A percentile compares a stretch with the other conserved stretches of the same genome.
phyloP scores from a whole-genome alignment of 2,329 filamentous ascomycete genomes.

The Hypocrella siamensis region DNA sequence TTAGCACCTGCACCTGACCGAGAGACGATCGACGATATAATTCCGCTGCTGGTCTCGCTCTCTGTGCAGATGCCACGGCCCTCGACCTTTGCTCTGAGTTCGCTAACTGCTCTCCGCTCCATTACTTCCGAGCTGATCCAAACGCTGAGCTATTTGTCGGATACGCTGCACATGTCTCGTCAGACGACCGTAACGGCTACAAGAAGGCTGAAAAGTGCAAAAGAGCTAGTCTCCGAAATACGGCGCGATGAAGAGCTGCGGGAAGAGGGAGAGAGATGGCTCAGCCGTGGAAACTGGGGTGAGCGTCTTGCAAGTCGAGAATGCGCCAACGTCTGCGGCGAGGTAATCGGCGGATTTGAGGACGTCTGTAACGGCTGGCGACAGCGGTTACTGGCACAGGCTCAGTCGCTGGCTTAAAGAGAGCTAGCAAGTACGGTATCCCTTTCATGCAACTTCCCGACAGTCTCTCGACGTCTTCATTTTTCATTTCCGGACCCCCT shows the following conservation, averaged over 20 bases:
- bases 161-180: slow-evolving; percentile 85
- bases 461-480: too few relatives aligned
- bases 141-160: slow-evolving; percentile 72
- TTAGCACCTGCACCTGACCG: slow-evolving; percentile 45
- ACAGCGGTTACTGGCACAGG: slow-evolving; percentile 53
- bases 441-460: too few relatives aligned
- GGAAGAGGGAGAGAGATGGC: slow-evolving; percentile 70
- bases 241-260: slow-evolving; percentile 65
- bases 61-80: slow-evolving; percentile 51
- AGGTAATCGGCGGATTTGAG: slow-evolving; percentile 86
- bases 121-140: slow-evolving; percentile 60
- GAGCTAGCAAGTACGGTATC: too few relatives aligned
- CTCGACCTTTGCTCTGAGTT: slow-evolving; percentile 45
- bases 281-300: slow-evolving; percentile 72
- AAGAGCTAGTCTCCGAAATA: slow-evolving; percentile 76
- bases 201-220: slow-evolving; percentile 63
- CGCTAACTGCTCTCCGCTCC: slow-evolving; percentile 51
- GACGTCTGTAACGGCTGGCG: slow-evolving; percentile 78
- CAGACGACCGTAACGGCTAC: slow-evolving; percentile 75
- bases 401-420: slow-evolving; percentile 28
- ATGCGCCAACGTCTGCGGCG: slow-evolving; percentile 68
- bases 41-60: slow-evolving; percentile 50
- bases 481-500: too few relatives aligned
- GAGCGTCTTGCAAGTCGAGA: slow-evolving; percentile 60
- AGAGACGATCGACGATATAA: slow-evolving; percentile 51